These are phyloP conservation scores for Trichoderma reesei DNA, from an alignment of 495 filamentous ascomycete genomes.

Conservation along the genomic window DNA sequence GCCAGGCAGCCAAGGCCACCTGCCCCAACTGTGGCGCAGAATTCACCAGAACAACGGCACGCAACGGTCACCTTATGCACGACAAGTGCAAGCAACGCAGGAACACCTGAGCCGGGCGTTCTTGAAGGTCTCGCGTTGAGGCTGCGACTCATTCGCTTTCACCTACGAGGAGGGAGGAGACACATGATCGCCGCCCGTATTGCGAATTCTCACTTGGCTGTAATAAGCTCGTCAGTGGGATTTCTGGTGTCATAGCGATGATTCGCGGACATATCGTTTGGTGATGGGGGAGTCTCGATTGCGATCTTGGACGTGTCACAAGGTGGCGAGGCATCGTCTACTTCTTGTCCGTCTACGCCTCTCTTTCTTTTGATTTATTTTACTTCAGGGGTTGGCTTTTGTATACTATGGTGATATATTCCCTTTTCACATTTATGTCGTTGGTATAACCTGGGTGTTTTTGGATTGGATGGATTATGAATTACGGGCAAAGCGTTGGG, in stretches of 20 bases:
- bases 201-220: background rate
- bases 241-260: constrained; percentile 3
- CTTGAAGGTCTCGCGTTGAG: background rate
- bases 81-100: constrained; percentile 76
- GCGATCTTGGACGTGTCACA: background rate
- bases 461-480: constrained; percentile 3
- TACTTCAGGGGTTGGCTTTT: background rate
- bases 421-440: background rate
- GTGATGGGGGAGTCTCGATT: constrained; percentile 3
- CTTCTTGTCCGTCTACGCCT: background rate
- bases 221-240: background rate
- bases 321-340: no score
- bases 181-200: background rate
- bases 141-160: background rate
- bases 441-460: background rate
- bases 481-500: constrained; percentile 1
- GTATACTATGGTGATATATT: background rate
- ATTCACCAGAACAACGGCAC: constrained; percentile 82
- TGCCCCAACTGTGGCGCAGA: constrained; percentile 85
- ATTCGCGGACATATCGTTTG: constrained; percentile 5
- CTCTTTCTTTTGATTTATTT: background rate
- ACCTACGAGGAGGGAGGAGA: constrained; percentile 4
- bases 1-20: constrained; percentile 73
- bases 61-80: constrained; percentile 79
- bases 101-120: constrained; percentile 16